These are phyloP conservation scores for Ophiocordyceps australis DNA, from an alignment of 2,329 filamentous ascomycete genomes.

Conservation along the genomic window DNA sequence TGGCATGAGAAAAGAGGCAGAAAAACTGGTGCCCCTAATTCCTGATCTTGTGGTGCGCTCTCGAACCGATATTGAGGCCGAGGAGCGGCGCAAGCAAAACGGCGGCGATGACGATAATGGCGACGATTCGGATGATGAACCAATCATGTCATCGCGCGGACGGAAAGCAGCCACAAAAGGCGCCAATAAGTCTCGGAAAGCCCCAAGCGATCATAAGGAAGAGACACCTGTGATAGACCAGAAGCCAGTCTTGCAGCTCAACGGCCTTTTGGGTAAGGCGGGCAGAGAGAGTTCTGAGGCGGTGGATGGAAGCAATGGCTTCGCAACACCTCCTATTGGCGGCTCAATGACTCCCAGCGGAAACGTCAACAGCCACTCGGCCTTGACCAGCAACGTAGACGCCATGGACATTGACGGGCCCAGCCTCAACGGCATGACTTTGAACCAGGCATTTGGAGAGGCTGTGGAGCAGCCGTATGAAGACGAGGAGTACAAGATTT, in stretches of 20 bases:
- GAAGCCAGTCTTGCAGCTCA: constrained; percentile 53
- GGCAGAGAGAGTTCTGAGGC: constrained; percentile 58
- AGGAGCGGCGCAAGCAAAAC: constrained; percentile 69
- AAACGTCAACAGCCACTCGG: constrained; percentile 47
- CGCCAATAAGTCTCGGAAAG: constrained; percentile 59
- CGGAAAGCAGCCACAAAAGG: constrained; percentile 68
- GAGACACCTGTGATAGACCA: constrained; percentile 60
- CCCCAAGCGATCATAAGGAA: constrained; percentile 55
- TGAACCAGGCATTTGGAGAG: constrained; percentile 45
- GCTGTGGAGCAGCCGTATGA: constrained; percentile 61
- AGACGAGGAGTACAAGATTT: constrained; percentile 91
- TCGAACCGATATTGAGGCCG: constrained; percentile 83
- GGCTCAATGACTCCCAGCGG: constrained; percentile 57
- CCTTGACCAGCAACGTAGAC: constrained; percentile 58
- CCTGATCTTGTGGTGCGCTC: constrained; percentile 83
- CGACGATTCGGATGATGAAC: constrained; percentile 91
- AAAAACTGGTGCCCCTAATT: constrained; percentile 88
- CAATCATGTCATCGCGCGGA: constrained; percentile 93
- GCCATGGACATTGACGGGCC: constrained; percentile 75
- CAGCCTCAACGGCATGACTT: constrained; percentile 45
- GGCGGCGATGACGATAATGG: constrained; percentile 67
- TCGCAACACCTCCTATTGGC: constrained; percentile 61
- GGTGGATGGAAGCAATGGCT: constrained; percentile 67
- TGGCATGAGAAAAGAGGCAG: constrained; percentile 92
- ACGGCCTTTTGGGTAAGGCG: constrained; percentile 38